Conservation (phyloP, 192 early-diverging fungal species). For the Dissophora globulifera region DNA sequence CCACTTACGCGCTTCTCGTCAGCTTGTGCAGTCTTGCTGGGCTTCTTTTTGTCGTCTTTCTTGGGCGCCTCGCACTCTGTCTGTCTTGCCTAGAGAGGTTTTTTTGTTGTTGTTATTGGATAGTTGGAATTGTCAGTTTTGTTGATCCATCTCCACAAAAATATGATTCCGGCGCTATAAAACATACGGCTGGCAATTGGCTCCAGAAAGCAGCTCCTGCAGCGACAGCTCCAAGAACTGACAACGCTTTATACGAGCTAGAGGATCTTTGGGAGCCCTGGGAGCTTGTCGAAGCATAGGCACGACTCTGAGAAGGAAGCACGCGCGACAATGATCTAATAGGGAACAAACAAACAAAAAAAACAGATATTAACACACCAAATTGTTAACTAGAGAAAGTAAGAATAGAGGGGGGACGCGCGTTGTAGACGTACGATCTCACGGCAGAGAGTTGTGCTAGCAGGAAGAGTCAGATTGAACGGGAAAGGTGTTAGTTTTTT, state of each 20-base stretch:
- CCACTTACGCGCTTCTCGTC: slow-evolving; percentile 49
- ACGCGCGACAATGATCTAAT: slow-evolving; percentile 41
- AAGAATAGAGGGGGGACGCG: neutral
- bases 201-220: slow-evolving; percentile 41
- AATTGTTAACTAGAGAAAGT: neutral
- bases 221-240: slow-evolving; percentile 15
- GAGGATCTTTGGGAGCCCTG: slow-evolving; percentile 6
- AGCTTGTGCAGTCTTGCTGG: slow-evolving; percentile 30
- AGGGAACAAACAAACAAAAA: neutral
- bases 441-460: neutral
- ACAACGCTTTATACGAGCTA: slow-evolving; percentile 2
- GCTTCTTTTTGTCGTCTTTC: slow-evolving; percentile 28
- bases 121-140: no score
- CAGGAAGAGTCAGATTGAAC: neutral
- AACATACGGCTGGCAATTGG: slow-evolving; percentile 26
- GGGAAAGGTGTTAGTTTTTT: neutral
- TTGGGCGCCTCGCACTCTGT: slow-evolving; percentile 44
- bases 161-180: no score
- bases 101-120: no score
- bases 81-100: slow-evolving; percentile 7
- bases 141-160: neutral
- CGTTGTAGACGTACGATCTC: slow-evolving; percentile 3
- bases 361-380: no score
- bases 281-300: slow-evolving; percentile 4
- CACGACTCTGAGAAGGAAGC: neutral